A percentile compares a stretch with the other conserved stretches of the same genome.
phyloP scores from a whole-genome alignment of 371 early-diverging fungal species.

The Modicella reniformis region DNA sequence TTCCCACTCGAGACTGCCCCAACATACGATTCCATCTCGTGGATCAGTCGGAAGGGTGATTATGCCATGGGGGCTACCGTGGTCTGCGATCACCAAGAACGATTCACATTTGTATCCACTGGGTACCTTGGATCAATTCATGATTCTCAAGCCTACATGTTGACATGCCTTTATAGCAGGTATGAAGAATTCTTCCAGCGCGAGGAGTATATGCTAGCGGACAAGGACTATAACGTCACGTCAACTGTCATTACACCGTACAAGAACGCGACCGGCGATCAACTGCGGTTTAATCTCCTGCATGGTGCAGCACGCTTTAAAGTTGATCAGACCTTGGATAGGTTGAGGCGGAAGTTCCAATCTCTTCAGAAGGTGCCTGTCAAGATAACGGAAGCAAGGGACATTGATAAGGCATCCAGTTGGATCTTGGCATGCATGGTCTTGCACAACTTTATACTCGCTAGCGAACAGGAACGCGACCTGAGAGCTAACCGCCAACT shows the following conservation, averaged over 20 bases:
- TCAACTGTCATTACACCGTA: slow-evolving; percentile 4
- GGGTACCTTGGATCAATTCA: slow-evolving; percentile 17
- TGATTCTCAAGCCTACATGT: slow-evolving; percentile 12
- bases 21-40: slow-evolving; percentile 1
- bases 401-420: slow-evolving; percentile 11
- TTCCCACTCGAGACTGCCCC: slow-evolving; percentile 8
- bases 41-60: slow-evolving; percentile 7
- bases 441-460: slow-evolving; percentile 11
- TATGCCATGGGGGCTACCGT: slow-evolving; percentile 12
- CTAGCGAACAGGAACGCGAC: too few relatives aligned
- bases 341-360: slow-evolving; percentile 20
- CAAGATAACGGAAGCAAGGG: slow-evolving; percentile 1
- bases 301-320: slow-evolving; percentile 15
- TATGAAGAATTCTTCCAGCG: not conserved
- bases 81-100: slow-evolving; percentile 18
- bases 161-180: not conserved
- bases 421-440: slow-evolving; percentile 10
- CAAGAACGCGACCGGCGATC: not conserved
- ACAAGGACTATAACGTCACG: slow-evolving; percentile 5
- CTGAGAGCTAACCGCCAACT: too few relatives aligned
- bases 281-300: slow-evolving; percentile 3
- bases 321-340: slow-evolving; percentile 23
- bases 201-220: not conserved
- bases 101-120: slow-evolving; percentile 5
- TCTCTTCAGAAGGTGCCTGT: slow-evolving; percentile 13